phyloP scores from a whole-genome alignment of 176 grass and related monocot genomes.

The Avena sativa region DNA sequence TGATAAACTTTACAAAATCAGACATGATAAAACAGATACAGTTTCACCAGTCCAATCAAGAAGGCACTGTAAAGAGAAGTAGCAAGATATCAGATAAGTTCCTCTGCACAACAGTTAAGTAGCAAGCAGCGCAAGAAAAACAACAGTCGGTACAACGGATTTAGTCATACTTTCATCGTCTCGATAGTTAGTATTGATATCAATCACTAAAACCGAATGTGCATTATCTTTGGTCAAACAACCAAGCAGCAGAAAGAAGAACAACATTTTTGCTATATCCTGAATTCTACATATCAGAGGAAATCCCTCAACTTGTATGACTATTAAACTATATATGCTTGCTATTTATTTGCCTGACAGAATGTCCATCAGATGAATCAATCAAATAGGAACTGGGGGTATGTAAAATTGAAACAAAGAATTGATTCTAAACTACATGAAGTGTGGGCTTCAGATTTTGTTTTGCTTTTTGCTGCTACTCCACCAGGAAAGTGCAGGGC shows the following conservation, averaged over 20 bases:
- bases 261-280: constrained; percentile 42
- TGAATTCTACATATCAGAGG: constrained; percentile 36
- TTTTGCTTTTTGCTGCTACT: constrained; percentile 45
- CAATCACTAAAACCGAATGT: neutral
- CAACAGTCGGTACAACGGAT: neutral
- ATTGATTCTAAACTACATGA: constrained; percentile 38
- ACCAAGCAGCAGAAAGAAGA: constrained; percentile 16
- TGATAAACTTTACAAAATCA: neutral
- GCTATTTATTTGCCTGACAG: constrained; percentile 42
- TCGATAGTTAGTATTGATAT: neutral
- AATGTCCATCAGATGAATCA: constrained; percentile 52
- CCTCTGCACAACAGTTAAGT: neutral
- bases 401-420: constrained; percentile 41
- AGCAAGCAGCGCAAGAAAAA: neutral
- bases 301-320: constrained; percentile 37
- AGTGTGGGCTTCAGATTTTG: neutral
- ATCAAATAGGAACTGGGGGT: constrained; percentile 42
- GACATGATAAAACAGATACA: neutral
- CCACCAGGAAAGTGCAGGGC: constrained; percentile 78
- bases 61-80: neutral
- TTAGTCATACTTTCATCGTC: constrained; percentile 1
- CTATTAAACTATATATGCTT: constrained; percentile 46
- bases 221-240: constrained; percentile 22
- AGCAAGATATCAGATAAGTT: neutral
- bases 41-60: neutral